phyloP scores from a whole-genome alignment of 108 stramenopile species.

The Cyclostephanos tholiformis region DNA sequence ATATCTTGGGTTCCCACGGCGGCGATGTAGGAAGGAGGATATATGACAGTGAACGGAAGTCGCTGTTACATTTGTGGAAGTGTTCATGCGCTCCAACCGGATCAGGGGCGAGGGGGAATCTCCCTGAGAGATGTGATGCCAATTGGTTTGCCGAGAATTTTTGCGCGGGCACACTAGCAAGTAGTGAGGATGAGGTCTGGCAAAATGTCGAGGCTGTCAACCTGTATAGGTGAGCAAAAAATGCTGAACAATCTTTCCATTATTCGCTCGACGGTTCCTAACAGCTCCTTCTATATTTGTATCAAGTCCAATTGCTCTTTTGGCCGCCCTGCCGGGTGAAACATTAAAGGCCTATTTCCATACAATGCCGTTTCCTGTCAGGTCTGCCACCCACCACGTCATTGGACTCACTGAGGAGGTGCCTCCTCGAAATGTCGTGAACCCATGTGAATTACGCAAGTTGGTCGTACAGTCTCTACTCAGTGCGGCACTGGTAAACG shows the following conservation, averaged over 20 bases:
- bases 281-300: constrained; percentile 3
- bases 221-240: constrained; percentile 36
- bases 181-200: constrained; percentile 45
- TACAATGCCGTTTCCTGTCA: constrained; percentile 49
- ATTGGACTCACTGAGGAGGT: constrained; percentile 50
- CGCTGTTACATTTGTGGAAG: constrained; percentile 45
- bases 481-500: constrained; percentile 49
- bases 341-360: constrained; percentile 44
- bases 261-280: too few relatives aligned
- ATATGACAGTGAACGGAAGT: constrained; percentile 38
- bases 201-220: constrained; percentile 45
- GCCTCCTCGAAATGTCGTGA: constrained; percentile 40
- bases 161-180: constrained; percentile 37
- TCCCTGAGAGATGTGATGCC: constrained; percentile 49
- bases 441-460: constrained; percentile 44
- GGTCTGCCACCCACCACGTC: constrained; percentile 50
- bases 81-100: constrained; percentile 44
- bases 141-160: constrained; percentile 49
- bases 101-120: constrained; percentile 33
- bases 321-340: constrained; percentile 49
- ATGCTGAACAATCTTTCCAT: too few relatives aligned
- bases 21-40: constrained; percentile 40
- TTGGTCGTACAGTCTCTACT: constrained; percentile 50
- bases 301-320: constrained; percentile 41
- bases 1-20: constrained; percentile 44